phyloP scores from a whole-genome alignment of 768 basidiomycete species.

The Mycena indigotica region DNA sequence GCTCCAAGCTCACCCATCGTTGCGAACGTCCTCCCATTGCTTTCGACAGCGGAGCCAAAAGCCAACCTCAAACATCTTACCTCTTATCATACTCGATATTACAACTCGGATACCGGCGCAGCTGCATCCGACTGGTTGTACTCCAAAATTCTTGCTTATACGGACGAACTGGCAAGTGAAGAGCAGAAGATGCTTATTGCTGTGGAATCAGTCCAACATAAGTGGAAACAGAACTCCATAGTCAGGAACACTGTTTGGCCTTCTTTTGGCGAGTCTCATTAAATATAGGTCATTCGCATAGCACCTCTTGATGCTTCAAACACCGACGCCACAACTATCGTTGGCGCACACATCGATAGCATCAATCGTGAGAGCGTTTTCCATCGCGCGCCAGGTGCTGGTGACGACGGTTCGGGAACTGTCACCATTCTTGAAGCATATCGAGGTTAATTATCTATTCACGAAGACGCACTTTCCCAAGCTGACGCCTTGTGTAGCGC shows the following conservation, averaged over 20 bases:
- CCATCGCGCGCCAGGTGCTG: conserved; percentile 36
- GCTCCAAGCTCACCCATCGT: conserved; percentile 19
- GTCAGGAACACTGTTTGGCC: background rate
- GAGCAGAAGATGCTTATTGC: conserved; percentile 9
- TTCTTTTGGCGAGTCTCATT: background rate
- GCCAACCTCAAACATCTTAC: conserved; percentile 50
- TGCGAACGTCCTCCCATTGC: conserved; percentile 1
- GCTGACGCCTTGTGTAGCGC: background rate
- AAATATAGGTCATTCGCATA: conserved; percentile 13
- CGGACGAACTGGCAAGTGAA: conserved; percentile 10
- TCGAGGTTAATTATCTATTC: conserved; percentile 24
- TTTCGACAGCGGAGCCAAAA: conserved; percentile 38
- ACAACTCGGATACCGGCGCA: conserved; percentile 25
- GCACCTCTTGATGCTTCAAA: background rate
- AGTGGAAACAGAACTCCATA: conserved; percentile 18
- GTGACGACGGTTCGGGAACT: conserved; percentile 38
- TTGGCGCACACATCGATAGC: conserved; percentile 32
- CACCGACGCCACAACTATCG: conserved; percentile 20
- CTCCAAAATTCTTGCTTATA: conserved; percentile 12
- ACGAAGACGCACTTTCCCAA: background rate
- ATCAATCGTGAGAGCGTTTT: conserved; percentile 25
- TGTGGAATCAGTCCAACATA: conserved; percentile 9
- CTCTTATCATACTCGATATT: conserved; percentile 53
- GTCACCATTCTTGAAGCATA: conserved; percentile 34
- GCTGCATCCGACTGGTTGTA: conserved; percentile 16